Base-by-base conservation (phyloP, 2,329 filamentous ascomycete genomes). In the Albophoma yamanashiensis region DNA sequence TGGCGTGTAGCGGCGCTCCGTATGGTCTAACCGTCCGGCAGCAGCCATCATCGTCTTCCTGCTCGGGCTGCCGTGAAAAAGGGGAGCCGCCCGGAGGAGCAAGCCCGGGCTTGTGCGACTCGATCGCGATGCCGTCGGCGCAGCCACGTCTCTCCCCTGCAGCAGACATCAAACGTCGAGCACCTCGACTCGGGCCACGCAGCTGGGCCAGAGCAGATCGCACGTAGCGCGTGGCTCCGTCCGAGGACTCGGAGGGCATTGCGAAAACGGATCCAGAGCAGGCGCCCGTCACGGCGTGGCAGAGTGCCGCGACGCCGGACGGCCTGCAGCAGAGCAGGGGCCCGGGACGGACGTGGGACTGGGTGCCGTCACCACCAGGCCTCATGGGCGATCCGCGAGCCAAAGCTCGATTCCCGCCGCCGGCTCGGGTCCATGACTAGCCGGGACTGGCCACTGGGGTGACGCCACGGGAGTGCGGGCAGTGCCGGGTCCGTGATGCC, bases 341-440 rank as follows among this genome's bases (percentile, higher is more conserved):
- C 8, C 50, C 50, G 50, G 50, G 5, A 31, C 50, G 20, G 50
- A 36, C 20, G 17, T n/a, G n/a, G n/a, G 47, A n/a, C 17, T 43
- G 40, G 40, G 8, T n/a, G 47, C 27, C 47, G 27, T 53, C 27
- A 20, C 50, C 50, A 12, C 20, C 6, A 52, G 6, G 50, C 17
- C 50, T 27, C 36, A 31, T 31, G 20, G 17, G 45, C 57, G 69
- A 71, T 71, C 62, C 64, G 60, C 64, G 62, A 64, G 67, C 69
- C 66, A 68, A 69, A 70, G 43, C 61, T 66, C 69, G 69, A 71
- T 71, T 67, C 62, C 59, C 65, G 61, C 61, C 61, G 64, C 63
- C 60, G 59, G 60, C 55, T 64, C 61, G 66, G 36, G 17, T 40
- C 27, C 39, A 45, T 43, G n/a, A 34, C 56, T 47, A 25, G 42